phyloP scores from a whole-genome alignment of 2,329 filamentous ascomycete genomes.

The Penicillium sp. region DNA sequence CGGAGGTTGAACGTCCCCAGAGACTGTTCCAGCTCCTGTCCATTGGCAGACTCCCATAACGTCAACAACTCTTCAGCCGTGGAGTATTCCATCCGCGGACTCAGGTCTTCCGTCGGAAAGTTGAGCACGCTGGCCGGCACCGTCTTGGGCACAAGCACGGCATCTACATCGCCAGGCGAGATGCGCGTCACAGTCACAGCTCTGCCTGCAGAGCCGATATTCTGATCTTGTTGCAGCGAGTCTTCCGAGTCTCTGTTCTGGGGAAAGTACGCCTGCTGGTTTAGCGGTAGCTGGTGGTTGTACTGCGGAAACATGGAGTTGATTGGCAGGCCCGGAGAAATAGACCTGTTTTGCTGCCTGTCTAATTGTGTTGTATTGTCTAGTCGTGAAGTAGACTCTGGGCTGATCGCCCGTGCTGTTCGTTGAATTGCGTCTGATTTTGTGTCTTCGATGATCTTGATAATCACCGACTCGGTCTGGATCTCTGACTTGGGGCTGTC shows the following conservation, averaged over 20 bases:
- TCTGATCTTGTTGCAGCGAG: conserved; percentile 13
- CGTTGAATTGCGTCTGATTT: conserved; percentile 10
- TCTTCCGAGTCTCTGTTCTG: conserved; percentile 18
- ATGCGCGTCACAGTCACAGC: conserved; percentile 12
- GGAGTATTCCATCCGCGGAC: conserved; percentile 34
- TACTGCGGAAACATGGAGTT: conserved; percentile 46
- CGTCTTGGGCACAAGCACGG: conserved; percentile 35
- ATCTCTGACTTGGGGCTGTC: conserved; percentile 25
- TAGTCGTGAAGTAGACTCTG: neutral
- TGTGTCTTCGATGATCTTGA: conserved; percentile 33
- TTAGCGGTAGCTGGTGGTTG: conserved; percentile 34
- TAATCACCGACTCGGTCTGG: conserved; percentile 34
- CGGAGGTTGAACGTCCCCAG: conserved; percentile 37
- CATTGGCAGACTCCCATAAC: conserved; percentile 46
- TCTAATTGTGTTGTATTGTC: neutral
- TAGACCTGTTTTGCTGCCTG: conserved; percentile 15
- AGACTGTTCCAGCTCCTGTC: conserved; percentile 32
- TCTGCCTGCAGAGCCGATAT: conserved; percentile 21
- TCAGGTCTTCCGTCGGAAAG: conserved; percentile 35
- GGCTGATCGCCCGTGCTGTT: neutral
- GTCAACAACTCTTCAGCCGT: conserved; percentile 35
- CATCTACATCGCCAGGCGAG: conserved; percentile 30
- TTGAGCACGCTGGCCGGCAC: conserved; percentile 41
- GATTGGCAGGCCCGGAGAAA: conserved; percentile 36
- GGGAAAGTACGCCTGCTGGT: conserved; percentile 35